Evolutionary conservation across 805 yeast species (phyloP).

Genomic region (Spathaspora sp.): DNA sequence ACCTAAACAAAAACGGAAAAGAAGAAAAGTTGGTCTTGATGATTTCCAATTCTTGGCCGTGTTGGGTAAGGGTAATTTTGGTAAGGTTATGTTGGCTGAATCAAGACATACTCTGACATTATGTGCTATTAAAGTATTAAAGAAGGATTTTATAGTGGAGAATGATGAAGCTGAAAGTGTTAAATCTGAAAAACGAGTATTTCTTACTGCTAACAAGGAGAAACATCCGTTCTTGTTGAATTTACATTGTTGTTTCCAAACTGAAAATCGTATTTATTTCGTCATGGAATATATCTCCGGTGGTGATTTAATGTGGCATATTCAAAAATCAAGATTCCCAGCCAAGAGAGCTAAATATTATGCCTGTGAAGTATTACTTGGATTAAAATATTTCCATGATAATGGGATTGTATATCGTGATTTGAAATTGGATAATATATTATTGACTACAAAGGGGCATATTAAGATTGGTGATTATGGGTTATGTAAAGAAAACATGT

Average conservation of each 20-base stretch:
- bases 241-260: constrained; percentile 93
- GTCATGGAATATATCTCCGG: constrained; percentile 98
- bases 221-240: constrained; percentile 91
- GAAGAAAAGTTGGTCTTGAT: constrained; percentile 84
- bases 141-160: constrained; percentile 92
- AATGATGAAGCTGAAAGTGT: constrained; percentile 96
- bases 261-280: constrained; percentile 94
- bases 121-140: constrained; percentile 94
- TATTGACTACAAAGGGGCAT: constrained; percentile 87
- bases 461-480: constrained; percentile 97
- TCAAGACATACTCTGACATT: constrained; percentile 75
- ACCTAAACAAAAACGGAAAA: constrained; percentile 32
- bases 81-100: constrained; percentile 96
- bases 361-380: constrained; percentile 93
- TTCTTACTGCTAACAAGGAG: constrained; percentile 76
- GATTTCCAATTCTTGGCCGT: constrained; percentile 94
- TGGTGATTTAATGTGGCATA: constrained; percentile 99
- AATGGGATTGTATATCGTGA: constrained; percentile 96
- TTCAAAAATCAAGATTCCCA: constrained; percentile 86
- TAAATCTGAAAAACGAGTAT: constrained; percentile 90
- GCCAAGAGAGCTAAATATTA: constrained; percentile 92
- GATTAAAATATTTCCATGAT: constrained; percentile 89
- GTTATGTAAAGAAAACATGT: constrained; percentile 90
- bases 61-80: constrained; percentile 96
- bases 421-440: constrained; percentile 89